phyloP scores from a whole-genome alignment of 352 stramenopile species.

The Aphanomyces stellatus region DNA sequence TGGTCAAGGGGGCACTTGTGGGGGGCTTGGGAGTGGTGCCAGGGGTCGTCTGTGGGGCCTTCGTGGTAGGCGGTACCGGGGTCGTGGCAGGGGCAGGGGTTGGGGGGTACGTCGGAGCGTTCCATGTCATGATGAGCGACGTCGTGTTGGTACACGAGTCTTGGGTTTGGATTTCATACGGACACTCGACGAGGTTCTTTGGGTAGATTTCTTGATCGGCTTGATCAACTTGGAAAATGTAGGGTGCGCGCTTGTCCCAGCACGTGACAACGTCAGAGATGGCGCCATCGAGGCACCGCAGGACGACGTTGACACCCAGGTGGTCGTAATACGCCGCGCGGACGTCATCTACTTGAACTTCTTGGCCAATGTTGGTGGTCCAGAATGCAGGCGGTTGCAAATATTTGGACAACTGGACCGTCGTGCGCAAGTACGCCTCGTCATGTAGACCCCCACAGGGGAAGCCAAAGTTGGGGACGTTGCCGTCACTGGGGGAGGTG shows the following conservation, averaged over 20 bases:
- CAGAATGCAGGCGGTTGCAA: not conserved
- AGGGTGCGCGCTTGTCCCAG: not conserved
- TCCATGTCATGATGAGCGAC: not conserved
- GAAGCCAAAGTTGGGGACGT: conserved; percentile 9
- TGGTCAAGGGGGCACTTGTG: not conserved
- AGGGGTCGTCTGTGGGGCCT: not conserved
- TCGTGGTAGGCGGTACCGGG: not conserved
- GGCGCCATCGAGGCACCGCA: not conserved
- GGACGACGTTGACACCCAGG: not conserved
- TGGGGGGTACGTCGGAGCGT: not conserved
- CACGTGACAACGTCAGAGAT: conserved; percentile 7
- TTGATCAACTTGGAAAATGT: not conserved
- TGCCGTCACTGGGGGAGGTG: no score
- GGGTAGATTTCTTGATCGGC: not conserved
- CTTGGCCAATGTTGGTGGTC: not conserved
- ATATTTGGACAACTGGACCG: not conserved
- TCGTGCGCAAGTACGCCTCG: not conserved
- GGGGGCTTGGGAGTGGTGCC: not conserved
- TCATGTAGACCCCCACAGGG: conserved; percentile 8
- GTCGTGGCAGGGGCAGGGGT: not conserved
- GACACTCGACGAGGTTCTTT: not conserved
- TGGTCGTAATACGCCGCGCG: conserved; percentile 1
- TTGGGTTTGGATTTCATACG: not conserved
- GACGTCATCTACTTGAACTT: not conserved
- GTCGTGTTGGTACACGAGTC: not conserved